phyloP scores from a whole-genome alignment of 805 yeast genomes.

The Zygosaccharomyces rouxii region DNA sequence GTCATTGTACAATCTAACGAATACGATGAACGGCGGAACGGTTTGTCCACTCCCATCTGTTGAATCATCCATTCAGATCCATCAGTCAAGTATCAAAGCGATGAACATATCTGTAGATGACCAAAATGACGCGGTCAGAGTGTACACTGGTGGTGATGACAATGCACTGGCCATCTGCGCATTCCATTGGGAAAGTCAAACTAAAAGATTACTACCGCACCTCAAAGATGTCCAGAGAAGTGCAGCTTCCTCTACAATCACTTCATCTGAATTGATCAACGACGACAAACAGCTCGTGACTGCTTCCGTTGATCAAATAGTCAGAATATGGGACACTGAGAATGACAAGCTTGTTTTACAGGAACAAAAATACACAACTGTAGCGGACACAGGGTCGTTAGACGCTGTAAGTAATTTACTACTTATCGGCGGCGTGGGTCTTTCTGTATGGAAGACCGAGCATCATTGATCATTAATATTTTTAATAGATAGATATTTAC shows the following conservation, averaged over 20 bases:
- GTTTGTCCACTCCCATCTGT: conserved; percentile 10
- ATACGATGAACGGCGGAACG: background rate
- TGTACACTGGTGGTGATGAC: conserved; percentile 91
- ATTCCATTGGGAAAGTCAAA: conserved; percentile 31
- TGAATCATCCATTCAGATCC: conserved; percentile 48
- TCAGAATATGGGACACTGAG: conserved; percentile 57
- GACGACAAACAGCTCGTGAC: conserved; percentile 42
- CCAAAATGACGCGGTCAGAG: conserved; percentile 19
- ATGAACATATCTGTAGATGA: conserved; percentile 35
- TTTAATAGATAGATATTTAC: conserved; percentile 5
- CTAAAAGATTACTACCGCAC: conserved; percentile 13
- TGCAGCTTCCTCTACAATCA: conserved; percentile 87
- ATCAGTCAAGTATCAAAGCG: conserved; percentile 81
- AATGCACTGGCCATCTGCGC: conserved; percentile 54
- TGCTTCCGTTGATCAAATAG: conserved; percentile 79
- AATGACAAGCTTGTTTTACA: conserved; percentile 27
- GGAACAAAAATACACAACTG: conserved; percentile 60
- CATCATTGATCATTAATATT: background rate
- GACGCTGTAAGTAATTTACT: conserved; percentile 39
- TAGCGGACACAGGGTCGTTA: conserved; percentile 86
- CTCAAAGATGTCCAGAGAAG: conserved; percentile 38
- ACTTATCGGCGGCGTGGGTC: conserved; percentile 77
- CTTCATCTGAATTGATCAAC: conserved; percentile 47
- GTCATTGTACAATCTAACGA: conserved; percentile 53
- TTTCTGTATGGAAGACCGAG: conserved; percentile 42